Evolutionary conservation across 306 rosid genomes (phyloP).

Genomic region (Acacia confusa): DNA sequence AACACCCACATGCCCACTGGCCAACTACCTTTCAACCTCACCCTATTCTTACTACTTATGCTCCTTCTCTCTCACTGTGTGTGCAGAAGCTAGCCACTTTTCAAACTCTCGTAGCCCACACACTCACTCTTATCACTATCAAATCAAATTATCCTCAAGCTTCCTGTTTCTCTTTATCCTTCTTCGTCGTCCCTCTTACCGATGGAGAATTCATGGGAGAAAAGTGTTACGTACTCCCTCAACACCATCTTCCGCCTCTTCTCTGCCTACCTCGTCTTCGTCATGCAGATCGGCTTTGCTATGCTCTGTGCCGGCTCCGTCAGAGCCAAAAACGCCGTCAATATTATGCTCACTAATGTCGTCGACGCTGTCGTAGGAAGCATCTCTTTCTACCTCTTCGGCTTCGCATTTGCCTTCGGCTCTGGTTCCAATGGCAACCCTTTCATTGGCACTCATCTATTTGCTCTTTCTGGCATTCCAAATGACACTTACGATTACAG

Average conservation of each 20-base stretch:
- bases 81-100: slow-evolving; percentile 20
- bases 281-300: slow-evolving; percentile 82
- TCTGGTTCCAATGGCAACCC: slow-evolving; percentile 53
- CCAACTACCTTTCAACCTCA: slow-evolving; percentile 50
- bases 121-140: slow-evolving; percentile 13
- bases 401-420: slow-evolving; percentile 78
- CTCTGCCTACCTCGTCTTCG: slow-evolving; percentile 68
- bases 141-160: not conserved
- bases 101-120: slow-evolving; percentile 28
- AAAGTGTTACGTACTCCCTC: slow-evolving; percentile 59
- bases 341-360: slow-evolving; percentile 61
- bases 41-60: not conserved
- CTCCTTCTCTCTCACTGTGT: not conserved
- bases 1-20: slow-evolving; percentile 17
- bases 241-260: slow-evolving; percentile 70
- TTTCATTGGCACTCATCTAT: slow-evolving; percentile 30
- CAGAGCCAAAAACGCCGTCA: slow-evolving; percentile 59
- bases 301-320: slow-evolving; percentile 90
- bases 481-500: slow-evolving; percentile 52
- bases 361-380: slow-evolving; percentile 71
- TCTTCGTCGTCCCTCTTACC: not conserved
- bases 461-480: slow-evolving; percentile 55
- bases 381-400: slow-evolving; percentile 78
- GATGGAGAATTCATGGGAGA: slow-evolving; percentile 71
- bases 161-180: not conserved